Conservation (phyloP, 768 basidiomycete genomes). For the Xerocomus spinulosus region DNA sequence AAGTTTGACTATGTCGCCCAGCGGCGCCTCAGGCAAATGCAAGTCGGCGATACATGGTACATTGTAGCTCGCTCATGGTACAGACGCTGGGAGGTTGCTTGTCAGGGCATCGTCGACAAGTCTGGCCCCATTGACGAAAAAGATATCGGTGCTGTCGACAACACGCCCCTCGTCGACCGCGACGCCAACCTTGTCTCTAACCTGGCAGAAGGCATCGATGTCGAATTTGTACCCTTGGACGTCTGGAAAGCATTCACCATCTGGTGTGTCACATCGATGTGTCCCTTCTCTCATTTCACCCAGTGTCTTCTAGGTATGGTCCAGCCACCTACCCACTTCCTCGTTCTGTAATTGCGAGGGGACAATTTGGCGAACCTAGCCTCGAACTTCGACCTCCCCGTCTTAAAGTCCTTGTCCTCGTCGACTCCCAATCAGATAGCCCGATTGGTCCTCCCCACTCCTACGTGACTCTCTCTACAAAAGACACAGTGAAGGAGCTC, state of each 20-base stretch:
- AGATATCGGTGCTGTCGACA: constrained; percentile 73
- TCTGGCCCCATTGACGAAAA: constrained; percentile 56
- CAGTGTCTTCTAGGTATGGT: constrained; percentile 64
- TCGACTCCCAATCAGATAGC: constrained; percentile 24
- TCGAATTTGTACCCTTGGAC: constrained; percentile 68
- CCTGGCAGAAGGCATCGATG: constrained; percentile 59
- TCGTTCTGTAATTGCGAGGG: constrained; percentile 62
- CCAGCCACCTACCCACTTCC: constrained; percentile 50
- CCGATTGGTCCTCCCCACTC: constrained; percentile 29
- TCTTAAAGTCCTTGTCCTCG: constrained; percentile 52
- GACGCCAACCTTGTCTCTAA: constrained; percentile 42
- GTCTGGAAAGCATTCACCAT: constrained; percentile 64
- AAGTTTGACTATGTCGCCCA: constrained; percentile 50
- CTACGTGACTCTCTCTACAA: constrained; percentile 46
- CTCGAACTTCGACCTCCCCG: constrained; percentile 73
- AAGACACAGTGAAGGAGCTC: constrained; percentile 45
- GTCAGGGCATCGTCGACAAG: constrained; percentile 65
- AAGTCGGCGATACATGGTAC: constrained; percentile 73
- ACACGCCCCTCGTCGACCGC: constrained; percentile 56
- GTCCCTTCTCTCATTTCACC: neutral
- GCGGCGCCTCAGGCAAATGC: constrained; percentile 46
- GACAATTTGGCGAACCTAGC: constrained; percentile 43
- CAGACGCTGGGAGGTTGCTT: constrained; percentile 69
- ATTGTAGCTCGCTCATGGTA: constrained; percentile 70
- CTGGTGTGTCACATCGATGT: constrained; percentile 44